A percentile compares a stretch with the other conserved stretches of the same genome.
Evolutionary conservation across 495 filamentous ascomycete genomes (phyloP).

Genomic region (Tuber magnatum): DNA sequence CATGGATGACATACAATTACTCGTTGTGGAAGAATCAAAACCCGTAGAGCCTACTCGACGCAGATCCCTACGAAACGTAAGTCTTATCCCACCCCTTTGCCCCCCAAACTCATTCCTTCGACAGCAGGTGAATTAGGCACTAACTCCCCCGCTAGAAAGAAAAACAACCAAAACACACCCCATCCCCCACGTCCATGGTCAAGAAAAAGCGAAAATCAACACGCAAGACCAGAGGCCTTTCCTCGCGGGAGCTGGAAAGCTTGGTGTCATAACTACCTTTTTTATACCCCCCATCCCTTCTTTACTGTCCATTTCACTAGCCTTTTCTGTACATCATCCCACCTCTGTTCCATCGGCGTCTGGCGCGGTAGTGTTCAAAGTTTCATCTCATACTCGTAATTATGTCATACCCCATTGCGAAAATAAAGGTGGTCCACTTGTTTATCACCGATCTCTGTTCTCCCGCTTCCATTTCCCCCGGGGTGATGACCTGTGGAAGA

Average conservation of each 20-base stretch:
- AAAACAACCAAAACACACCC: background rate
- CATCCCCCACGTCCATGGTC: background rate
- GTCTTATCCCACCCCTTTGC: background rate
- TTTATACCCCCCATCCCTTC: background rate
- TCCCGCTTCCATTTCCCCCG: background rate
- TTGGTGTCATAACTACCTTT: background rate
- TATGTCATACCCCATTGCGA: background rate
- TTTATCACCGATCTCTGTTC: background rate
- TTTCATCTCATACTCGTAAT: background rate
- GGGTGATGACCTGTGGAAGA: background rate
- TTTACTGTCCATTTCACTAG: background rate
- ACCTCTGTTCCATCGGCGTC: background rate
- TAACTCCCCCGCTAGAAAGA: background rate
- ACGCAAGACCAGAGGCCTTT: background rate
- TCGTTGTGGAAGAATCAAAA: background rate
- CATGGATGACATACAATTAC: background rate
- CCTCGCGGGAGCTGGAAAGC: background rate
- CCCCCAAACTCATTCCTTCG: background rate
- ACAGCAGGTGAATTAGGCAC: background rate
- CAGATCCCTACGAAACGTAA: background rate
- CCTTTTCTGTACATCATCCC: background rate
- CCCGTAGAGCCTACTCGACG: background rate
- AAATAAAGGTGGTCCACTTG: background rate
- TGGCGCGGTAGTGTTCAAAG: background rate
- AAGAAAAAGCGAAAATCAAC: slow-evolving; percentile 3